These are phyloP conservation scores for Pythium graminicola DNA, from an alignment of 352 stramenopile genomes.

Conservation along the genomic window DNA sequence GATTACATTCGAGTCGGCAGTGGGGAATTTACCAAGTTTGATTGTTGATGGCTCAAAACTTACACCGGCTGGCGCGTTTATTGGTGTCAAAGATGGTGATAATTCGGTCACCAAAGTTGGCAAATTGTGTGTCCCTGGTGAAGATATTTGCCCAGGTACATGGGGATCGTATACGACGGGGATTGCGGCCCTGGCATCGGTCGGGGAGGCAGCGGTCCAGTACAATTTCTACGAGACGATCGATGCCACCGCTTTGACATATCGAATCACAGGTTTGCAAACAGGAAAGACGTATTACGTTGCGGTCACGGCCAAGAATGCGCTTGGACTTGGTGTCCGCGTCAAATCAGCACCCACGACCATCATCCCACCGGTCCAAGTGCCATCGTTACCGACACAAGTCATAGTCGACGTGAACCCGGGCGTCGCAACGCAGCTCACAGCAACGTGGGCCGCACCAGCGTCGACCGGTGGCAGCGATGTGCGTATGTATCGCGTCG, in stretches of 20 bases:
- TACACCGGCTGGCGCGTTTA: constrained; percentile 34
- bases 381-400: constrained; percentile 55
- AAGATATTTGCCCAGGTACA: constrained; percentile 39
- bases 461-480: constrained; percentile 47
- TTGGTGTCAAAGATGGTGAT: constrained; percentile 65
- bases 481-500: constrained; percentile 69
- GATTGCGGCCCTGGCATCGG: constrained; percentile 29
- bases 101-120: constrained; percentile 56
- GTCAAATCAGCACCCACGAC: constrained; percentile 30
- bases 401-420: constrained; percentile 71
- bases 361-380: constrained; percentile 68
- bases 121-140: constrained; percentile 36
- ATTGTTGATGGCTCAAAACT: constrained; percentile 58
- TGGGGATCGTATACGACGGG: constrained; percentile 34
- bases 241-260: constrained; percentile 43
- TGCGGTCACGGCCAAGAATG: constrained; percentile 85
- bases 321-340: constrained; percentile 47
- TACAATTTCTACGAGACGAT: constrained; percentile 74
- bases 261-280: constrained; percentile 62
- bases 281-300: constrained; percentile 82
- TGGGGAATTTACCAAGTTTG: constrained; percentile 47
- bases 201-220: constrained; percentile 48
- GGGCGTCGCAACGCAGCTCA: constrained; percentile 67
- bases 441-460: constrained; percentile 42
- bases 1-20: constrained; percentile 73